phyloP scores from a whole-genome alignment of 208 protist genomes.

The Wallacemonas sp. region DNA sequence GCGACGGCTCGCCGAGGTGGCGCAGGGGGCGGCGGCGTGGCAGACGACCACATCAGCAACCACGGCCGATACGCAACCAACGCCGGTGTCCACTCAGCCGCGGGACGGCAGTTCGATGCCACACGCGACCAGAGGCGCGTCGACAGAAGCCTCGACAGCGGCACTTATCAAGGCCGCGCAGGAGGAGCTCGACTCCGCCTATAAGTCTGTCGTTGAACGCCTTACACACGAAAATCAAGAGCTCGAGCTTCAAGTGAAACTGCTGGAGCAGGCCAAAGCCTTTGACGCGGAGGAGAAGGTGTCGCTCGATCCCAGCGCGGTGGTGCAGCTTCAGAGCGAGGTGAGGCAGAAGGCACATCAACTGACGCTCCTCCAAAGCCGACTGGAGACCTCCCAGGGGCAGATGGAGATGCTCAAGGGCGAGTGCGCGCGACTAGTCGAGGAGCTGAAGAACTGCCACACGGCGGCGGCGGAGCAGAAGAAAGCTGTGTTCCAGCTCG shows the following conservation, averaged over 20 bases:
- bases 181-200: conserved; percentile 38
- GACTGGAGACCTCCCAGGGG: conserved; percentile 54
- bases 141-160: background rate
- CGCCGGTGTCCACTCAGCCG: too few relatives aligned
- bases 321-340: conserved; percentile 56
- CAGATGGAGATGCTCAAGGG: conserved; percentile 69
- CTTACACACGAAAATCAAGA: conserved; percentile 52
- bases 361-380: conserved; percentile 56
- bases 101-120: too few relatives aligned
- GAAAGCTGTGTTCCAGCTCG: conserved; percentile 50
- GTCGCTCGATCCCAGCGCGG: conserved; percentile 23
- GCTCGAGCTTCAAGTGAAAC: conserved; percentile 36
- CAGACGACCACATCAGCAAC: background rate
- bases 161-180: conserved; percentile 10
- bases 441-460: conserved; percentile 53
- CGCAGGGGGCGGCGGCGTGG: background rate
- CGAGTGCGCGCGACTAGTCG: conserved; percentile 68
- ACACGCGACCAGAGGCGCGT: background rate
- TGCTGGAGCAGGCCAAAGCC: conserved; percentile 32
- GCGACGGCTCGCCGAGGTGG: background rate
- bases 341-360: conserved; percentile 49
- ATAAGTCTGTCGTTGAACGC: conserved; percentile 25
- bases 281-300: conserved; percentile 14
- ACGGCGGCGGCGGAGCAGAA: conserved; percentile 42
- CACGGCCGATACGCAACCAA: too few relatives aligned